Conservation (phyloP, 78 protist species). For the Dictyostelium discoideum region DNA sequence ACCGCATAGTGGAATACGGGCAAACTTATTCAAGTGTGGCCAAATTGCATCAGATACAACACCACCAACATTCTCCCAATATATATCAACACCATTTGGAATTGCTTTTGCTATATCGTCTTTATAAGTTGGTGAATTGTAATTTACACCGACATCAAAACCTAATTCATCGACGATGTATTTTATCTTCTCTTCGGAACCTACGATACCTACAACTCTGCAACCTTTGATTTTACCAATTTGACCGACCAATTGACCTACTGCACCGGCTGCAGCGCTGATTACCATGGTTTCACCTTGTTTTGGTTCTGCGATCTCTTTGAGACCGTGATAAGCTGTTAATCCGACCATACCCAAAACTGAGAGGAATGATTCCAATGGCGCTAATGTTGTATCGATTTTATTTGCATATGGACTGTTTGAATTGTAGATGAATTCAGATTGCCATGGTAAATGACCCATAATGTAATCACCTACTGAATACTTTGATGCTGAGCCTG, state of each 20-base stretch:
- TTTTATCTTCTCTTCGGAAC: constrained; percentile 54
- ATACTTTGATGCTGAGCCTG: neutral
- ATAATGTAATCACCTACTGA: constrained; percentile 12
- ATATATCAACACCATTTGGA: constrained; percentile 82
- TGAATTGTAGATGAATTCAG: neutral
- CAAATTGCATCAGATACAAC: constrained; percentile 67
- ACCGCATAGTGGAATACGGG: constrained; percentile 78
- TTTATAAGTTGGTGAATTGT: constrained; percentile 20
- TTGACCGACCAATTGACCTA: constrained; percentile 50
- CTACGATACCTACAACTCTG: constrained; percentile 83
- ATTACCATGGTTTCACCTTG: constrained; percentile 81
- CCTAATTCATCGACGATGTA: constrained; percentile 49
- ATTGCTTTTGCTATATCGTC: neutral
- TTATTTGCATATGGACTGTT: neutral
- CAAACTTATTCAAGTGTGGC: constrained; percentile 3
- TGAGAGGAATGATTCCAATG: neutral
- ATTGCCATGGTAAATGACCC: constrained; percentile 23
- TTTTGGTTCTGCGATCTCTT: constrained; percentile 75
- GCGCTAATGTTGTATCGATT: neutral
- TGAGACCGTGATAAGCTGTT: constrained; percentile 58
- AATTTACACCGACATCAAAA: constrained; percentile 82
- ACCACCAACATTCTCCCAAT: constrained; percentile 90
- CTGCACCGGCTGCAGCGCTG: constrained; percentile 84
- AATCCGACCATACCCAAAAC: constrained; percentile 77
- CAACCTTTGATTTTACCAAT: constrained; percentile 62